phyloP scores from a whole-genome alignment of 495 filamentous ascomycete genomes.

The Penicillium parvum region DNA sequence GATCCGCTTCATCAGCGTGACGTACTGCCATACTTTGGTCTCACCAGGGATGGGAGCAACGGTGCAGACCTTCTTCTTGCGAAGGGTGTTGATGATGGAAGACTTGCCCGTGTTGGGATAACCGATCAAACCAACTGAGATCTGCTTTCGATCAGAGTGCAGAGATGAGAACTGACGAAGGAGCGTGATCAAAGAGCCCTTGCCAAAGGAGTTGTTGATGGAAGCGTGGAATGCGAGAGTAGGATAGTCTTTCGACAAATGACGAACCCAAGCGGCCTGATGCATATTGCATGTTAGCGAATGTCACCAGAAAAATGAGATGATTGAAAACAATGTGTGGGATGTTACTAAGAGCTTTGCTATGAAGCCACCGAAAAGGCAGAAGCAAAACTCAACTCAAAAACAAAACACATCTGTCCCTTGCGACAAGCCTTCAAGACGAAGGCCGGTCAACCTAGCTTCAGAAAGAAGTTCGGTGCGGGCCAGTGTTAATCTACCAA shows the following conservation, averaged over 20 bases:
- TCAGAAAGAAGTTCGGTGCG: constrained; percentile 59
- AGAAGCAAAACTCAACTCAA: constrained; percentile 78
- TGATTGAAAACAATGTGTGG: constrained; percentile 72
- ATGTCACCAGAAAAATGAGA: constrained; percentile 20
- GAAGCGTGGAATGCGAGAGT: constrained; percentile 91
- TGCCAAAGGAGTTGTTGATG: constrained; percentile 89
- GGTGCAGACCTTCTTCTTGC: constrained; percentile 86
- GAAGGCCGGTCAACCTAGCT: constrained; percentile 65
- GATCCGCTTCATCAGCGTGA: constrained; percentile 94
- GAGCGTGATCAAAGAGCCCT: constrained; percentile 71
- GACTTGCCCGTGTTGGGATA: constrained; percentile 90
- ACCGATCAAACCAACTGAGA: constrained; percentile 82
- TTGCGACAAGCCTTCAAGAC: constrained; percentile 69
- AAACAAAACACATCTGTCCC: constrained; percentile 67
- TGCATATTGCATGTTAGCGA: constrained; percentile 40
- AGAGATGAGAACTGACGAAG: constrained; percentile 90
- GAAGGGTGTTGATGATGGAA: constrained; percentile 87
- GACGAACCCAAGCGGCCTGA: constrained; percentile 81
- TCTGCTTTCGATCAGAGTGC: constrained; percentile 87
- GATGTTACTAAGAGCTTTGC: constrained; percentile 96
- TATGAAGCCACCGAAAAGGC: constrained; percentile 48
- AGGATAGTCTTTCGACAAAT: constrained; percentile 79
- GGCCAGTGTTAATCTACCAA: constrained; percentile 87
- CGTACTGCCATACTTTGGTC: constrained; percentile 97
- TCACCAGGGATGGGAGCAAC: constrained; percentile 92